phyloP scores from a whole-genome alignment of 2,329 filamentous ascomycete species.

The Fusarium begoniae region DNA sequence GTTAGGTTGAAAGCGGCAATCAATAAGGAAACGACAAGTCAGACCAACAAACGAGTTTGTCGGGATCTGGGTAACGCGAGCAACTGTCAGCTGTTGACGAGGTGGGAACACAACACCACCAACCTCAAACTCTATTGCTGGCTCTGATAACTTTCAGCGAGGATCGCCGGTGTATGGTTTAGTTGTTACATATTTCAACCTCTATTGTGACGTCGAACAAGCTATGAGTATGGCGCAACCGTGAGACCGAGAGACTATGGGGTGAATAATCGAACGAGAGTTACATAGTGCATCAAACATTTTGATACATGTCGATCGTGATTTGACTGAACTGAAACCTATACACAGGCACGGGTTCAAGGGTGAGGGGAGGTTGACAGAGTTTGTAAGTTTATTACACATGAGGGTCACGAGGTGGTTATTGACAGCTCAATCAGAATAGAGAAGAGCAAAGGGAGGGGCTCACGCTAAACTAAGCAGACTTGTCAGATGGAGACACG shows the following conservation, averaged over 20 bases:
- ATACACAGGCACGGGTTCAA: background rate
- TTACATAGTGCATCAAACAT: background rate
- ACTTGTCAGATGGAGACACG: constrained; percentile 26
- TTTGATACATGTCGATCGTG: constrained; percentile 10
- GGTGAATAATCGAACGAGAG: background rate
- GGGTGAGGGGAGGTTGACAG: constrained; percentile 1
- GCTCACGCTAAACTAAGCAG: constrained; percentile 10
- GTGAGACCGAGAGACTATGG: constrained; percentile 3
- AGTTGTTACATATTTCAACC: background rate
- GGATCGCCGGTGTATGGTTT: background rate
- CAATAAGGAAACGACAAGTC: background rate
- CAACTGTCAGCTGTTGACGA: constrained; percentile 5
- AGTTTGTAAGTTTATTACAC: constrained; percentile 4
- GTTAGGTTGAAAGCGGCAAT: background rate
- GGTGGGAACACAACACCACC: constrained; percentile 6
- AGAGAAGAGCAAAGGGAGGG: background rate
- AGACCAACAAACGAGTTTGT: background rate
- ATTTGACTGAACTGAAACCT: background rate
- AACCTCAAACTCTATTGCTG: constrained; percentile 13
- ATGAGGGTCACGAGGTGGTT: constrained; percentile 24
- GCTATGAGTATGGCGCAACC: background rate
- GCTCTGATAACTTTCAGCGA: background rate
- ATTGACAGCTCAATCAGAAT: constrained; percentile 12
- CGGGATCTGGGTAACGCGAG: background rate
- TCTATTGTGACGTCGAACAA: constrained; percentile 2